Evolutionary conservation across 2,329 filamentous ascomycete species (phyloP), one percentile per base, ranked within the genome.

Genomic region (Alternaria triticina): DNA sequence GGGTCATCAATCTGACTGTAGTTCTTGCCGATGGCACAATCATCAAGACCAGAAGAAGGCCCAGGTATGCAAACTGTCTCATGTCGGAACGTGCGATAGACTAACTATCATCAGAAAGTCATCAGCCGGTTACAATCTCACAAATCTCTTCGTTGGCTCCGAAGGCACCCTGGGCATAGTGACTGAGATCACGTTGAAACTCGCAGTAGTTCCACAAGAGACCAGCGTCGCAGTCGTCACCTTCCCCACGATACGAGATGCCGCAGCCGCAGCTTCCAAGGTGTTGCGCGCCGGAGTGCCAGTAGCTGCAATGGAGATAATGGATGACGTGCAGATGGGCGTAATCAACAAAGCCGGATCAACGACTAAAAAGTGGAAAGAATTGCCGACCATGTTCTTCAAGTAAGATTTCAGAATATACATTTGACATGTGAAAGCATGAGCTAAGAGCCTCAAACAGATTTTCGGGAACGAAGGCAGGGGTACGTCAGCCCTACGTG

Each of bases 281-380:
- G 88, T 95, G n/a, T 91, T 95, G 85, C 88, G 91, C 70, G 86
- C 88, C 1, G 91, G 90, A 0, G 84, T 94, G 4, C 91, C 90
- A 0, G 86, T 94, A 7, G 91, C 90, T 0, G 90, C 90, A 4
- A 90, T 94, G 87, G 92, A 96, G 80, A 89, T 96, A 70, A 93
- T 96, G 91, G 92, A 96, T 74, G 92, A 96, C 61, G 90, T 95
- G 4, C 91, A 94, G 79, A 96, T 96, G 92, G 86, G 84, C 67
- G 91, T 95, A 0, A 89, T 96, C 74, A 96, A 96, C 80, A 84
- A 89, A 57, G 87, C 90, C 11, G 90, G 91, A 1, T 88, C 88
- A 5, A 93, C 91, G 0, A 86, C 87, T 8, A 89, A 89, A 15
- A 86, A 87, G 46, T 95, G 92, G 92, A 86, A 90, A 70, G 92